These are phyloP conservation scores for Xylaria sp. DNA, from an alignment of 2,329 filamentous ascomycete genomes.

Conservation along the genomic window DNA sequence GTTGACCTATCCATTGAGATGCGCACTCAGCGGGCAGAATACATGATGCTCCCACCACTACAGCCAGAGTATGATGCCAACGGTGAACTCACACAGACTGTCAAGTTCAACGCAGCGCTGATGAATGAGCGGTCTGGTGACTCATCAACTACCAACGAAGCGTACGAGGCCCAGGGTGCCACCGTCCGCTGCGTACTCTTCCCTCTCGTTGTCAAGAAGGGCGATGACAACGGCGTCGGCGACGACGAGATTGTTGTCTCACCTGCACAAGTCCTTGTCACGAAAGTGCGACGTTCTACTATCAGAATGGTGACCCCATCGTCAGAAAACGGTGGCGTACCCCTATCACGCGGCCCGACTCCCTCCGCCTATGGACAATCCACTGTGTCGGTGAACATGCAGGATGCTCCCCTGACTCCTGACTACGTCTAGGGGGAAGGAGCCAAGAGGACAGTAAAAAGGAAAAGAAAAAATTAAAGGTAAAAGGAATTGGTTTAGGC, in stretches of 20 bases:
- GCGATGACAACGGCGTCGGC: slow-evolving; percentile 82
- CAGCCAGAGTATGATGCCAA: slow-evolving; percentile 94
- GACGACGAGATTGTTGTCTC: slow-evolving; percentile 96
- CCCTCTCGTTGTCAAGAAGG: slow-evolving; percentile 94
- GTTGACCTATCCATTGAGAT: slow-evolving; percentile 94
- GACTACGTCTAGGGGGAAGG: slow-evolving; percentile 15
- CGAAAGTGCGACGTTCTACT: slow-evolving; percentile 50
- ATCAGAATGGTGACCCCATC: slow-evolving; percentile 52
- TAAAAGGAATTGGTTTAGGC: neutral
- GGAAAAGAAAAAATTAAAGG: neutral
- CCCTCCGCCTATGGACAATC: slow-evolving; percentile 32
- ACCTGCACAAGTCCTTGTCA: slow-evolving; percentile 90
- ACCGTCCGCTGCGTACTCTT: slow-evolving; percentile 93
- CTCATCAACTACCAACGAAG: slow-evolving; percentile 68
- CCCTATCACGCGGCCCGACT: slow-evolving; percentile 41
- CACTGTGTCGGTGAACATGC: slow-evolving; percentile 27
- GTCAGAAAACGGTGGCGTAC: slow-evolving; percentile 58
- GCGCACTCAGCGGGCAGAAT: slow-evolving; percentile 95
- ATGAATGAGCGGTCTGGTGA: slow-evolving; percentile 92
- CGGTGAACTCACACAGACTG: slow-evolving; percentile 85
- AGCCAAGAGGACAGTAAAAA: neutral
- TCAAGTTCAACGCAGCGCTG: slow-evolving; percentile 87
- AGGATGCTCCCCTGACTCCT: slow-evolving; percentile 27
- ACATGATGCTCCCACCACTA: slow-evolving; percentile 96
- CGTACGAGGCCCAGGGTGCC: slow-evolving; percentile 75